These are phyloP conservation scores for Tolypocladium sp. DNA, from an alignment of 2,329 filamentous ascomycete species.

Conservation along the genomic window DNA sequence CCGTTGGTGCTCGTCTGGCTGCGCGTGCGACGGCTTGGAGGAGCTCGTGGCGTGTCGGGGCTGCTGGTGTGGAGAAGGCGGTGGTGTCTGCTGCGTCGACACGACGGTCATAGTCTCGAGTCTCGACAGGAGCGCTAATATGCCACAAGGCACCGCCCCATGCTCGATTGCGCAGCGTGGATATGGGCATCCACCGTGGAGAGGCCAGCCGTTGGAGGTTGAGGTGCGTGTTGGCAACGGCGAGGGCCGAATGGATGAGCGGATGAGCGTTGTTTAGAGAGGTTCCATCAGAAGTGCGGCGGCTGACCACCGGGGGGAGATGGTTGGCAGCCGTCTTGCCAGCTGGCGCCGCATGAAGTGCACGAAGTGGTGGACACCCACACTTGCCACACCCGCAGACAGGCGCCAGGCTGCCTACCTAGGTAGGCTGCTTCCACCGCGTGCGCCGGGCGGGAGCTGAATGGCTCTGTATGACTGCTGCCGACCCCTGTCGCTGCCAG, in stretches of 20 bases:
- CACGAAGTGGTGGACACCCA: neutral
- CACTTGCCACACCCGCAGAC: neutral
- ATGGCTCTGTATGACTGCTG: neutral
- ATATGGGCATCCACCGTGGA: neutral
- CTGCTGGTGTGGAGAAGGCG: slow-evolving; percentile 8
- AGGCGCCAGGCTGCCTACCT: neutral
- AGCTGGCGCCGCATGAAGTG: neutral
- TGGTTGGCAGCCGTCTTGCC: neutral
- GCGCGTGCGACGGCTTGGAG: slow-evolving; percentile 15
- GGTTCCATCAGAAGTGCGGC: neutral
- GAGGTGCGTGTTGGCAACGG: neutral
- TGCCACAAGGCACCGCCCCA: slow-evolving; percentile 1
- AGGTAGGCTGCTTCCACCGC: neutral
- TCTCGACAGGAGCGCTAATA: neutral
- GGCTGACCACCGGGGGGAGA: neutral
- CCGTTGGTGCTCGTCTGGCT: slow-evolving; percentile 9
- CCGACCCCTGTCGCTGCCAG: neutral
- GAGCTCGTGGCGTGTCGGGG: slow-evolving; percentile 11
- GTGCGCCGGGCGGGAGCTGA: neutral
- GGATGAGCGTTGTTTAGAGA: neutral
- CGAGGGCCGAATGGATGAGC: neutral
- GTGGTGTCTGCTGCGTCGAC: slow-evolving; percentile 6
- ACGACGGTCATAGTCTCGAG: slow-evolving; percentile 7
- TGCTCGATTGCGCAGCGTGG: neutral
- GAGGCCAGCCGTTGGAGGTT: neutral